A percentile compares a stretch with the other conserved stretches of the same genome.
These are phyloP conservation scores for Rosa rugosa DNA, from an alignment of 306 rosid species.

Conservation along the genomic window DNA sequence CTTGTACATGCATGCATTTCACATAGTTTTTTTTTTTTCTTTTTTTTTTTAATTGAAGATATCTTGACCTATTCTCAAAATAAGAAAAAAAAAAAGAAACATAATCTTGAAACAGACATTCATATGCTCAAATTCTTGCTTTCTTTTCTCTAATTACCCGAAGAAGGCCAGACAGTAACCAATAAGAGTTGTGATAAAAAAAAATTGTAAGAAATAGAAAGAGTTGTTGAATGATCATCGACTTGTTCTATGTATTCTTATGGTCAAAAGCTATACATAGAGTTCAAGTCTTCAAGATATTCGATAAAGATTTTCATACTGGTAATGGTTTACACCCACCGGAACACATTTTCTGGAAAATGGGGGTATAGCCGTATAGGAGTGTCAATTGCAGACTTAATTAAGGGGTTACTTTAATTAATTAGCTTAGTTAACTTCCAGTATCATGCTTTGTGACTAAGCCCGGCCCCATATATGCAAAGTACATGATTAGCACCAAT, in stretches of 20 bases:
- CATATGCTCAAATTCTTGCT: not conserved
- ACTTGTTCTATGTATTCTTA: not conserved
- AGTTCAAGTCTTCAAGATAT: not conserved
- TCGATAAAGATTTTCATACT: not conserved
- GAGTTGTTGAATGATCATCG: not conserved
- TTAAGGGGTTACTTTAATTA: not conserved
- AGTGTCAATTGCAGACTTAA: not conserved
- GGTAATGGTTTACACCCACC: not conserved
- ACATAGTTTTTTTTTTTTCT: not conserved
- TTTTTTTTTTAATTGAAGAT: not conserved
- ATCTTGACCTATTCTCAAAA: not conserved
- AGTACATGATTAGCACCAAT: not conserved
- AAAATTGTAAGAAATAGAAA: not conserved
- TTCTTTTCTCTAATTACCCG: not conserved
- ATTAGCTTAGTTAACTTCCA: not conserved
- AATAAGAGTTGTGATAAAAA: not conserved
- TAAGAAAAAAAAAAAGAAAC: not conserved
- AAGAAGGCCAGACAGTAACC: not conserved
- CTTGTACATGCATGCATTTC: not conserved
- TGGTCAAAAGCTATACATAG: not conserved
- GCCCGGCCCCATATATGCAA: not conserved
- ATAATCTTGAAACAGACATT: not conserved
- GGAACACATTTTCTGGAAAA: not conserved
- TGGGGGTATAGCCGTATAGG: not conserved
- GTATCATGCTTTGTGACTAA: not conserved